Base-by-base conservation (phyloP, 2,329 filamentous ascomycete species). In the Simplicillium sp. region DNA sequence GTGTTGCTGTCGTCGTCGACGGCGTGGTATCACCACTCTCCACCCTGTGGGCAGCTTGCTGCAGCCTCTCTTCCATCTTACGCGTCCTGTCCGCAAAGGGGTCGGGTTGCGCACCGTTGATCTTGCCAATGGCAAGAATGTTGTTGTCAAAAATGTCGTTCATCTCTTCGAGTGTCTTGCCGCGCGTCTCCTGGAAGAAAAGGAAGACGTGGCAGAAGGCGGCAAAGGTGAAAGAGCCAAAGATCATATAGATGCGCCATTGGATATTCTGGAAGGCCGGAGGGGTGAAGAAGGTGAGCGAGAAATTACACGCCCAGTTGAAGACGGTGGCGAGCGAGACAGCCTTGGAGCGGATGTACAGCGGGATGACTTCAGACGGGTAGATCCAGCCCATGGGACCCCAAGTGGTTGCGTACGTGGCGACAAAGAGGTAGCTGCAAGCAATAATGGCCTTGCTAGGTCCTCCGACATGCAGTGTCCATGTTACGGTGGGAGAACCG, bases 391-490 rank as follows among this genome's bases (percentile, higher is more conserved):
- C 62, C 1, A 63, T 62, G 1, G 67, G 67, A 9, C 55, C 65
- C 64, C 62, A 66, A 4, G 63, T 67, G 1, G 61, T 52, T 1
- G 58, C 57, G 44, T 59, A 62, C 0, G 58, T 57, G 2, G 73
- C 72, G 7, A 80, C 73, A 44, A 80, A 75, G 29, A 75, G 70
- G 50, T 81, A 84, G 0, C 76, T 80, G 48, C 71, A 77, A 2
- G 77, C 73, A 43, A 83, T 48, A 6, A 88, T 72, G 13, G 70
- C 82, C 38, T 75, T 75, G 7, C 78, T 79, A 1, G 73, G 67
- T 1, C 69, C 54, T 3, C 48, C 45, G 7, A 38, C 28, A 15
- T 41, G 32, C 8, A 47, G 39, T 31, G 47, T 43, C 39, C 43
- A 44, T 33, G 46, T 48, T 15, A 52, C 48, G 32, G 46, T 54